Evolutionary conservation across 140 eudicot species (phyloP).

Genomic region (Bidens hawaiensis): DNA sequence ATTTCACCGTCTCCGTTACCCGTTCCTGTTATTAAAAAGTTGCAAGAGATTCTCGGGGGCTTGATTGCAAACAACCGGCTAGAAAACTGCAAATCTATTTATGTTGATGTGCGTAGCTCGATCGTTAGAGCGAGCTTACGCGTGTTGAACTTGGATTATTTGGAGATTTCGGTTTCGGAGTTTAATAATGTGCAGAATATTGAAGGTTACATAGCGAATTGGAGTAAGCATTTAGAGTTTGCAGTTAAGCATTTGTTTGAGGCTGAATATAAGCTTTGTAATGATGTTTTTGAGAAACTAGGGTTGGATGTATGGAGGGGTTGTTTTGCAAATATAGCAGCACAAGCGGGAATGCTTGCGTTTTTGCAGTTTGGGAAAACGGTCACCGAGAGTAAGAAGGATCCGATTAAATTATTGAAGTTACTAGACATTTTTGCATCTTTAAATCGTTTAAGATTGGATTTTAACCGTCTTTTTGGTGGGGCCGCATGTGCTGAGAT

Average conservation of each 20-base stretch:
- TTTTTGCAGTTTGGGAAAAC: conserved; percentile 91
- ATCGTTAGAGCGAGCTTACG: conserved; percentile 90
- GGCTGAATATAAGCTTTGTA: conserved; percentile 90
- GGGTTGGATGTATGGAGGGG: conserved; percentile 88
- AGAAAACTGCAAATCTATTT: conserved; percentile 79
- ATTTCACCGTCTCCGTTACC: conserved; percentile 93
- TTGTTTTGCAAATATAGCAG: conserved; percentile 91
- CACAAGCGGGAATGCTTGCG: conserved; percentile 94
- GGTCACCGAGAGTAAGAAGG: conserved; percentile 91
- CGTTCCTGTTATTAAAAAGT: conserved; percentile 70
- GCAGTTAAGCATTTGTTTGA: conserved; percentile 90
- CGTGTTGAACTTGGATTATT: conserved; percentile 86
- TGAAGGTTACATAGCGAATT: conserved; percentile 74
- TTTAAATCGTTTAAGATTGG: conserved; percentile 72
- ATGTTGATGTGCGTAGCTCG: conserved; percentile 84
- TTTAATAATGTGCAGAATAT: conserved; percentile 82
- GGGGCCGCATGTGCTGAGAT: conserved; percentile 94
- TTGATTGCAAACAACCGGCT: conserved; percentile 80
- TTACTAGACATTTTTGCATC: conserved; percentile 87
- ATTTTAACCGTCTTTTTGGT: conserved; percentile 93
- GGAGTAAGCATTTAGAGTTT: conserved; percentile 96
- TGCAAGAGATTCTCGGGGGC: conserved; percentile 82
- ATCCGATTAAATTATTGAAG: conserved; percentile 84
- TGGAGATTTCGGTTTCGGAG: conserved; percentile 84
- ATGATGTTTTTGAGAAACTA: conserved; percentile 83